phyloP scores from a whole-genome alignment of 139 green algal genomes.

The Microglena sp. region DNA sequence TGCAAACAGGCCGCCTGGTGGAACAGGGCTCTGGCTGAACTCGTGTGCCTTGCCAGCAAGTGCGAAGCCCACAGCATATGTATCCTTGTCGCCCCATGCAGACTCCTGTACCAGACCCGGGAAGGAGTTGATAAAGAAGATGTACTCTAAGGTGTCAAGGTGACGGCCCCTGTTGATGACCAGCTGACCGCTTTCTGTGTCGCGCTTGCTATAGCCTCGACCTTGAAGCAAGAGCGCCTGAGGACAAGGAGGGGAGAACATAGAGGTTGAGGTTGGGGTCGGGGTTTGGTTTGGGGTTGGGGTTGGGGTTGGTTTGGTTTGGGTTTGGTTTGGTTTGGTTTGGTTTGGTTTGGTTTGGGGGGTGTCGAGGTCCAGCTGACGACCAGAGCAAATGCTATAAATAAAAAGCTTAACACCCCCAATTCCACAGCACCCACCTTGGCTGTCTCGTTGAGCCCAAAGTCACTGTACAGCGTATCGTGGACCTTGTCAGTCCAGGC shows the following conservation, averaged over 20 bases:
- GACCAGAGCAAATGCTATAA: background rate
- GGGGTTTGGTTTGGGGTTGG: too few relatives aligned
- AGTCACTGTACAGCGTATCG: too few relatives aligned
- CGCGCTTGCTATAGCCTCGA: conserved; percentile 10
- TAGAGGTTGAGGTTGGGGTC: background rate
- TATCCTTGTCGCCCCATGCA: conserved; percentile 40
- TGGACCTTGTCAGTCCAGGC: conserved; percentile 6
- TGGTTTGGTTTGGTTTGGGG: too few relatives aligned
- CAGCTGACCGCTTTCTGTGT: conserved; percentile 41
- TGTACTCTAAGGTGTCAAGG: conserved; percentile 36
- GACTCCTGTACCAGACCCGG: background rate
- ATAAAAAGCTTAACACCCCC: background rate
- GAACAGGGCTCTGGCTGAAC: conserved; percentile 29
- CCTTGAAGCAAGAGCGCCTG: conserved; percentile 1
- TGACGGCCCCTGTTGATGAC: conserved; percentile 36
- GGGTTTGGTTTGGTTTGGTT: too few relatives aligned
- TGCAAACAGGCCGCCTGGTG: conserved; percentile 18
- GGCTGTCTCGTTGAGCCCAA: too few relatives aligned
- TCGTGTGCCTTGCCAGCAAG: conserved; percentile 34
- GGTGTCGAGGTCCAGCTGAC: too few relatives aligned
- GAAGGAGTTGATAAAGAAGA: conserved; percentile 33
- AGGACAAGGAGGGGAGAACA: background rate
- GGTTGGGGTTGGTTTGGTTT: too few relatives aligned
- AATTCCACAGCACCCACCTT: background rate
- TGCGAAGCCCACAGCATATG: conserved; percentile 36